Percentiles rank a stretch among this genome's conserved stretches.
phyloP scores from a whole-genome alignment of 371 early-diverging fungal genomes.

The Enterocytospora artemiae region DNA sequence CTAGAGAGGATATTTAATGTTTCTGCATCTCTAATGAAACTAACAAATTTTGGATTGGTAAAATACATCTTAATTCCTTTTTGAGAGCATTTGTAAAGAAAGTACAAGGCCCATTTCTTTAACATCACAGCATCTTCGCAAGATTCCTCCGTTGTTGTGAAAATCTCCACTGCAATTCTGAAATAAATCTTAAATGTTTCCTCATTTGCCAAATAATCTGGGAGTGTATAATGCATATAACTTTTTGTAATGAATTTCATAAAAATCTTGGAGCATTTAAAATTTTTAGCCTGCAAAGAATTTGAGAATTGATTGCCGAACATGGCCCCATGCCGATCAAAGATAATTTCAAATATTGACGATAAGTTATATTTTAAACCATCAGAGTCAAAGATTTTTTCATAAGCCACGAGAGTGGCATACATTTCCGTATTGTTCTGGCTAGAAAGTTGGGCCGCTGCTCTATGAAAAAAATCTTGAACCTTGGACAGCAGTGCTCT shows the following conservation, averaged over 20 bases:
- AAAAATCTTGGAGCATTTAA: conserved; percentile 22
- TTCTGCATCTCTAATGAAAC: conserved; percentile 11
- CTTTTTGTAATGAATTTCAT: conserved; percentile 48
- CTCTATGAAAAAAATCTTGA: conserved; percentile 5
- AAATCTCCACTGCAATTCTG: conserved; percentile 30
- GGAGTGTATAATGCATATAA: conserved; percentile 50
- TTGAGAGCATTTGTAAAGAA: conserved; percentile 47
- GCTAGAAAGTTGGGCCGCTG: conserved; percentile 4
- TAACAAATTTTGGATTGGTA: conserved; percentile 34
- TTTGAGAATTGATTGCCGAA: conserved; percentile 39
- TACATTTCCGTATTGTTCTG: neutral
- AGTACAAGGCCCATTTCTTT: conserved; percentile 49
- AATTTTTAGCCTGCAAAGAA: conserved; percentile 24
- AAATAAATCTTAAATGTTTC: conserved; percentile 33
- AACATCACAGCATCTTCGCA: conserved; percentile 17
- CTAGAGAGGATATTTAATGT: conserved; percentile 20
- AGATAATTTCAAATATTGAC: conserved; percentile 28
- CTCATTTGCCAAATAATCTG: conserved; percentile 23
- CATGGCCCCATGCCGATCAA: conserved; percentile 14
- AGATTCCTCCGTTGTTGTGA: conserved; percentile 17
- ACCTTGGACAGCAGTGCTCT: conserved; percentile 14
- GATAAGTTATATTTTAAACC: conserved; percentile 40
- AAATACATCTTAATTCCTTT: conserved; percentile 55
- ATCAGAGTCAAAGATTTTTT: conserved; percentile 29
- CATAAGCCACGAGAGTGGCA: conserved; percentile 19